A percentile compares a stretch with the other conserved stretches of the same genome.
These are phyloP conservation scores for Debaryomyces tyrocola DNA, from an alignment of 805 yeast genomes.

Conservation along the genomic window DNA sequence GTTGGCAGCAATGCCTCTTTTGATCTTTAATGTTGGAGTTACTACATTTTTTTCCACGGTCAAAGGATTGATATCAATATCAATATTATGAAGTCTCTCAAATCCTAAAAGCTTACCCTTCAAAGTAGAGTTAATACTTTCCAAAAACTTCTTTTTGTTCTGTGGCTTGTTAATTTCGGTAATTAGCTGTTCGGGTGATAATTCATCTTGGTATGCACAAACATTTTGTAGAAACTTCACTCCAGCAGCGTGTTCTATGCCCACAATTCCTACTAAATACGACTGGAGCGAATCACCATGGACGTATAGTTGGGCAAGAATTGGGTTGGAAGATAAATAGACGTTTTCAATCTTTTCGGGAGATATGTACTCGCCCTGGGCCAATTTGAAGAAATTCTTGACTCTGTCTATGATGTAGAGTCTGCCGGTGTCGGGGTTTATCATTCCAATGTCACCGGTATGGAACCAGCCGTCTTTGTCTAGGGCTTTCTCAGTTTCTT, in stretches of 20 bases:
- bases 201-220: conserved; percentile 12
- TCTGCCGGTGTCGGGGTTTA: conserved; percentile 51
- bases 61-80: conserved; percentile 30
- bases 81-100: conserved; percentile 30
- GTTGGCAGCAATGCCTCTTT: conserved; percentile 30
- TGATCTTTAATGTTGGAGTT: conserved; percentile 61
- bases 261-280: conserved; percentile 60
- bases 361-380: conserved; percentile 60
- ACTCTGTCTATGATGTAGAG: conserved; percentile 68
- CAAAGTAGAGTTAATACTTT: conserved; percentile 21
- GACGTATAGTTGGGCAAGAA: conserved; percentile 54
- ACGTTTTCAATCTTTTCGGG: conserved; percentile 73
- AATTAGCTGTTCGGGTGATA: conserved; percentile 10
- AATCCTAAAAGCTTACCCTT: conserved; percentile 22
- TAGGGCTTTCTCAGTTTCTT: conserved; percentile 53
- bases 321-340: conserved; percentile 55
- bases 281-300: conserved; percentile 64
- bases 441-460: conserved; percentile 62
- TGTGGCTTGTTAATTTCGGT: conserved; percentile 13
- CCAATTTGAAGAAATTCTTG: conserved; percentile 70
- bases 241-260: conserved; percentile 49
- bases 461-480: conserved; percentile 60
- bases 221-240: conserved; percentile 17
- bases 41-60: conserved; percentile 56
- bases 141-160: conserved; percentile 19